A percentile compares a stretch with the other conserved stretches of the same genome.
Conservation (phyloP, 176 grass and related monocot genomes). For the Guadua angustifolia region DNA sequence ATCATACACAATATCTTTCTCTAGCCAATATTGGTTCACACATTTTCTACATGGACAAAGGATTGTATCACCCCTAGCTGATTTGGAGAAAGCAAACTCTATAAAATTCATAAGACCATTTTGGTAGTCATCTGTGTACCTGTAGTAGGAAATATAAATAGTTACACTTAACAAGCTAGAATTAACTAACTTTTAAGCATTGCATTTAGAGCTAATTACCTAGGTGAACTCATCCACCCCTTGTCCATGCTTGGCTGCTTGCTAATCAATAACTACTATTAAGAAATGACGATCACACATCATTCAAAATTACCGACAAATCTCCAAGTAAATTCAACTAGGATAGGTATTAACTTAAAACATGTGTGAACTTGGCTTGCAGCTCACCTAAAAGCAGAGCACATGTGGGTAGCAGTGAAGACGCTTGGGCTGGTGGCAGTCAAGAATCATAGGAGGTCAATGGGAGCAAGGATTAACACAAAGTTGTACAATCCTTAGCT, state of each 20-base stretch:
- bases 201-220: too few relatives aligned
- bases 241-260: too few relatives aligned
- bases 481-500: background rate
- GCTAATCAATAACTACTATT: background rate
- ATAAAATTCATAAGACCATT: background rate
- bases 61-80: background rate
- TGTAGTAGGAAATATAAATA: background rate
- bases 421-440: background rate
- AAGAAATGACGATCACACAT: background rate
- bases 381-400: background rate
- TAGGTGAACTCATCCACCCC: too few relatives aligned
- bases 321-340: background rate
- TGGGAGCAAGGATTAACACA: background rate
- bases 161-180: too few relatives aligned
- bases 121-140: background rate
- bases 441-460: background rate
- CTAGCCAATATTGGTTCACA: background rate
- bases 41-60: constrained; percentile 2
- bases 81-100: background rate
- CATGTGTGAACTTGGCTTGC: background rate
- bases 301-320: background rate
- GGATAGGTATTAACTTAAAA: background rate
- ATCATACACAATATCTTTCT: background rate
- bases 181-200: too few relatives aligned
- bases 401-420: background rate